These are phyloP conservation scores for Trichophaea hybrida DNA, from an alignment of 2,329 filamentous ascomycete species.

Conservation along the genomic window DNA sequence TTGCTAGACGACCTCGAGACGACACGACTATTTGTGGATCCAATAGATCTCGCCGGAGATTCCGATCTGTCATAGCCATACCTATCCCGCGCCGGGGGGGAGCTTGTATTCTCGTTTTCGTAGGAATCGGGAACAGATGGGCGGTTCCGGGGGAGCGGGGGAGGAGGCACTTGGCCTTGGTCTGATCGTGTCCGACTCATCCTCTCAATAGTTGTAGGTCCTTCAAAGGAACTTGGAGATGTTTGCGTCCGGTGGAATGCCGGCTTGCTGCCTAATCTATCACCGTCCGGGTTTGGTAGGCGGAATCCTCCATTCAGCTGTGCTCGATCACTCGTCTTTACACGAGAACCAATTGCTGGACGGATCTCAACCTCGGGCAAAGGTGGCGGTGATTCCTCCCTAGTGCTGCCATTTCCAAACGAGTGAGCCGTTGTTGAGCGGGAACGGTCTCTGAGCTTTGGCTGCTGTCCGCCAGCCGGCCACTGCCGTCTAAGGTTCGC, in stretches of 20 bases:
- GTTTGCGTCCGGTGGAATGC: constrained; percentile 14
- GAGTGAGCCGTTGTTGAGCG: constrained; percentile 48
- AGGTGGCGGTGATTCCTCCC: constrained; percentile 37
- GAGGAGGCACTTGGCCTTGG: constrained; percentile 13
- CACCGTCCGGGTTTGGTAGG: constrained; percentile 16
- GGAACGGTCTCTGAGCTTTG: constrained; percentile 17
- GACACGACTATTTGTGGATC: constrained; percentile 11
- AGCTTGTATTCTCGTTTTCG: constrained; percentile 17
- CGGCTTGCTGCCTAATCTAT: constrained; percentile 10
- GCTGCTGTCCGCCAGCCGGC: constrained; percentile 41
- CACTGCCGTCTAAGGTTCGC: constrained; percentile 53
- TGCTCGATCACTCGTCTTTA: constrained; percentile 11
- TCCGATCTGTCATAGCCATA: constrained; percentile 11
- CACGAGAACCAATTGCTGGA: constrained; percentile 39
- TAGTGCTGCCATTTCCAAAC: constrained; percentile 44
- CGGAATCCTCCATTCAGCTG: constrained; percentile 13
- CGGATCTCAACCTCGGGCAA: constrained; percentile 34
- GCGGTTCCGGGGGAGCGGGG: constrained; percentile 23
- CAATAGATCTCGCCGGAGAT: constrained; percentile 13
- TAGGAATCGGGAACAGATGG: constrained; percentile 27
- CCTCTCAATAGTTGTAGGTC: constrained; percentile 8
- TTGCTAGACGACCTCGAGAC: constrained; percentile 12
- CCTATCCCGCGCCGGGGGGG: constrained; percentile 13
- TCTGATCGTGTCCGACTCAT: constrained; percentile 18
- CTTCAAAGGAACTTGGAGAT: neutral